Evolutionary conservation across 148 eudicot species (phyloP).

Genomic region (Tetragonia tetragonoides): DNA sequence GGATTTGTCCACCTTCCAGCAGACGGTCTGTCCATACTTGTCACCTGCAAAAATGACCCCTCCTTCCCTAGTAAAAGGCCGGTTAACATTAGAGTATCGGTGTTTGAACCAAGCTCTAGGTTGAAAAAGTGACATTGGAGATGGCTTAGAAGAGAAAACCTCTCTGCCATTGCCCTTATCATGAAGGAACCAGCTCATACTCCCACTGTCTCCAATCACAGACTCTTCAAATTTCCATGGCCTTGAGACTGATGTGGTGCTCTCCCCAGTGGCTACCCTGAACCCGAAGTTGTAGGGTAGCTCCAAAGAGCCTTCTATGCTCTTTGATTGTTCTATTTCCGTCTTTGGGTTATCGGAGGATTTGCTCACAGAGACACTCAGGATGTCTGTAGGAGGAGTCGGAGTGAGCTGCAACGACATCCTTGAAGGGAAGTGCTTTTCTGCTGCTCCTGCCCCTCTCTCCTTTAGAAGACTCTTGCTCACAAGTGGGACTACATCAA

Average conservation of each 20-base stretch:
- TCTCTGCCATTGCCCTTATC: slow-evolving; percentile 66
- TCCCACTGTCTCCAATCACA: slow-evolving; percentile 55
- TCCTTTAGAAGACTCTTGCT: slow-evolving; percentile 53
- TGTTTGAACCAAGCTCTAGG: slow-evolving; percentile 84
- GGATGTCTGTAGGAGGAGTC: slow-evolving; percentile 41
- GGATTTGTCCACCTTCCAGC: slow-evolving; percentile 70
- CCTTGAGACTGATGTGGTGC: slow-evolving; percentile 47
- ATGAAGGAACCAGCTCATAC: slow-evolving; percentile 73
- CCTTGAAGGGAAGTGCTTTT: slow-evolving; percentile 91
- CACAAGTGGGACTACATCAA: slow-evolving; percentile 59
- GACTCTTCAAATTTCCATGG: slow-evolving; percentile 97
- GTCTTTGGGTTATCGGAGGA: slow-evolving; percentile 70
- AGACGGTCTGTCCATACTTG: slow-evolving; percentile 65
- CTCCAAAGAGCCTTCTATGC: slow-evolving; percentile 60
- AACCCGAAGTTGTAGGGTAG: slow-evolving; percentile 51
- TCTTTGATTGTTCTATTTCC: slow-evolving; percentile 52
- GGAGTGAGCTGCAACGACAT: slow-evolving; percentile 76
- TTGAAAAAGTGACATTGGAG: slow-evolving; percentile 47
- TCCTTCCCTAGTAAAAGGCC: slow-evolving; percentile 86
- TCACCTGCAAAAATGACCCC: slow-evolving; percentile 81
- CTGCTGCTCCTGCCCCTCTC: slow-evolving; percentile 72
- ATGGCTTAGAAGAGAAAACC: slow-evolving; percentile 74
- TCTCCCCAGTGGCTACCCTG: slow-evolving; percentile 51
- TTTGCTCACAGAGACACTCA: slow-evolving; percentile 69
- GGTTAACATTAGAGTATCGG: slow-evolving; percentile 54